Percentiles rank a stretch among this genome's conserved stretches.
phyloP scores from a whole-genome alignment of 495 filamentous ascomycete genomes.

The Xylaria longipes region DNA sequence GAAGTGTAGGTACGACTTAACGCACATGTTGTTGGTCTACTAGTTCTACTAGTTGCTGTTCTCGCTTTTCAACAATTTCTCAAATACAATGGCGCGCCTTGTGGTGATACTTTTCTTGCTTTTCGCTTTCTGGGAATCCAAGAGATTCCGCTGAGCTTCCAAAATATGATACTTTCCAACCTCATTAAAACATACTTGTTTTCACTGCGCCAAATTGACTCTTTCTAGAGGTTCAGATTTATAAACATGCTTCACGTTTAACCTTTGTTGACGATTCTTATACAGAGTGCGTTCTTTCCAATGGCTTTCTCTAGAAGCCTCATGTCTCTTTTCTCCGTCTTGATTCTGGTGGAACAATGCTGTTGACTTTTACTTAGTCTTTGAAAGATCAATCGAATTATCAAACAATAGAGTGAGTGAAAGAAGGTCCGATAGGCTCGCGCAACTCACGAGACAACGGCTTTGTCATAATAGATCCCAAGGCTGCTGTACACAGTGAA shows the following conservation, averaged over 20 bases:
- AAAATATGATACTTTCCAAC: conserved; percentile 12
- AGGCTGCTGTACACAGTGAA: background rate
- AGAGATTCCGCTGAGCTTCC: background rate
- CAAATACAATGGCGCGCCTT: background rate
- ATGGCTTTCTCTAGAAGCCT: conserved; percentile 1
- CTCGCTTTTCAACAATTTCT: background rate
- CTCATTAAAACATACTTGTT: background rate
- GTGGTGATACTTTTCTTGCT: conserved; percentile 8
- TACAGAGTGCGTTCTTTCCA: background rate
- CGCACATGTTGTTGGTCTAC: conserved; percentile 29
- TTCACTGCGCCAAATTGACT: background rate
- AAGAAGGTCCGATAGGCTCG: background rate
- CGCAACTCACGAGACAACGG: background rate
- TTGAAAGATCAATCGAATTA: background rate
- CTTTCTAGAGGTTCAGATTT: background rate
- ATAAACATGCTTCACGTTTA: background rate
- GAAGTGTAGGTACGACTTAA: conserved; percentile 32
- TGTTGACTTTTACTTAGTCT: background rate
- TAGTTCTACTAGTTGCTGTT: background rate
- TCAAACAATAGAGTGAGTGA: background rate
- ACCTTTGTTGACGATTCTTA: background rate
- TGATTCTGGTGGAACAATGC: background rate
- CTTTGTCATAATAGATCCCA: background rate
- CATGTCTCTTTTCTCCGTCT: background rate
- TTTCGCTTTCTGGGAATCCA: conserved; percentile 1